Evolutionary conservation across 768 basidiomycete genomes (phyloP).

Genomic region (Suillus decipiens): DNA sequence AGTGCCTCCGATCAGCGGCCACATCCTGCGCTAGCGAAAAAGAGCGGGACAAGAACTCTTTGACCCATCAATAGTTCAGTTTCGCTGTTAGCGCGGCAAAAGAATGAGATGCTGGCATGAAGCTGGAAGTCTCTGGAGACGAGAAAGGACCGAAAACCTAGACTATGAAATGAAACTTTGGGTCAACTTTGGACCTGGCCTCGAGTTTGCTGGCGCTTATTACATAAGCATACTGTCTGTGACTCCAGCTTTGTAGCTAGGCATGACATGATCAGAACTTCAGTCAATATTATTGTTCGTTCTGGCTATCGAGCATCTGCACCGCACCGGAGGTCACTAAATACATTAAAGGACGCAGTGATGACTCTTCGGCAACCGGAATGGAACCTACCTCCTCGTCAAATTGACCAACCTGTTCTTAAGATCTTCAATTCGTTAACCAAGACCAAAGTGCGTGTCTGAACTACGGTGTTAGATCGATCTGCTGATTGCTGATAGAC

Average conservation of each 20-base stretch:
- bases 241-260: conserved; percentile 3
- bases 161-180: neutral
- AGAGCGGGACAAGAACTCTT: neutral
- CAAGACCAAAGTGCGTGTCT: conserved; percentile 71
- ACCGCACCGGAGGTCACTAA: conserved; percentile 13
- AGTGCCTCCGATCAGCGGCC: neutral
- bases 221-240: conserved; percentile 8
- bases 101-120: neutral
- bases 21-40: neutral
- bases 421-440: conserved; percentile 93
- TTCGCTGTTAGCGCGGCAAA: conserved; percentile 1
- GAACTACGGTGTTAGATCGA: conserved; percentile 18
- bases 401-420: conserved; percentile 49
- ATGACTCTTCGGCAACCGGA: conserved; percentile 66
- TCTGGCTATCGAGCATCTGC: conserved; percentile 12
- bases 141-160: neutral
- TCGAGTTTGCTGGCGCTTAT: neutral
- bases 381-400: conserved; percentile 44
- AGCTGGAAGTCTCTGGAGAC: neutral
- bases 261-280: conserved; percentile 25
- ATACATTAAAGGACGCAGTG: neutral
- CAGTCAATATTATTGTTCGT: conserved; percentile 17
- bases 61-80: neutral
- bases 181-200: neutral
- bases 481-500: conserved; percentile 47